Base-by-base conservation (phyloP, 257 asterid species). In the Ehretia macrophylla region DNA sequence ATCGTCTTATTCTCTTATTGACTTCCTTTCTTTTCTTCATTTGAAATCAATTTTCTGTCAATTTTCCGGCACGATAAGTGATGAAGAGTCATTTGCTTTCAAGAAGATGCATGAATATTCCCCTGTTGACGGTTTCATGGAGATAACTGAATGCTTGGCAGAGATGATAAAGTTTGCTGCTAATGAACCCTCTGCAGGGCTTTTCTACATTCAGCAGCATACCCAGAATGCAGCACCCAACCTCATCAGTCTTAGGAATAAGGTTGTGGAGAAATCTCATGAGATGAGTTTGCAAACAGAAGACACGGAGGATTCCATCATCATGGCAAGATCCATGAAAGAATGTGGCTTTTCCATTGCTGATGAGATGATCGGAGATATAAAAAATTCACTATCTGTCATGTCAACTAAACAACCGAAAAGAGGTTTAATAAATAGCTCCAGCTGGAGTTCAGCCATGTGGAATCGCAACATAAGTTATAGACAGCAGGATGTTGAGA, bases 181-280 rank as follows among this genome's bases (percentile, higher is more conserved):
- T 5, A 93, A 93, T 46, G 99, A 93, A 65, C 99, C 99, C 73
- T 90, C 97, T 3, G 88, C 82, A 76, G 97, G 99, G 68, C 96
- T 89, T 62, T 90, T 75, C 82, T 93, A 83, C 65, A 76, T 93
- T 32, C 99, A 93, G 69, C 94, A 93, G 76, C 99, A 93, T 68
- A 55, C 78, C 11, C 84, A 72, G 32, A 87, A 82, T 37, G 92
- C 97, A 37, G 75, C 78, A 0, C 95, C 94, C 11, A 93, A 89
- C 79, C 82, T 93, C 55, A 66, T 82, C 1, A 75, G 70, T 67
- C 88, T 87, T 76, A 83, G 80, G 79, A 87, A 71, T 39, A 85
- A 72, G 16, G 76, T 83, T 20, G 71, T 51, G 9, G 83, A 75
- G 51, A 89, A 79, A 65, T 85, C 95, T 21, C 91, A 49, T 8